Base-by-base conservation (phyloP, 352 stramenopile genomes). In the Elongisporangium undulatum region DNA sequence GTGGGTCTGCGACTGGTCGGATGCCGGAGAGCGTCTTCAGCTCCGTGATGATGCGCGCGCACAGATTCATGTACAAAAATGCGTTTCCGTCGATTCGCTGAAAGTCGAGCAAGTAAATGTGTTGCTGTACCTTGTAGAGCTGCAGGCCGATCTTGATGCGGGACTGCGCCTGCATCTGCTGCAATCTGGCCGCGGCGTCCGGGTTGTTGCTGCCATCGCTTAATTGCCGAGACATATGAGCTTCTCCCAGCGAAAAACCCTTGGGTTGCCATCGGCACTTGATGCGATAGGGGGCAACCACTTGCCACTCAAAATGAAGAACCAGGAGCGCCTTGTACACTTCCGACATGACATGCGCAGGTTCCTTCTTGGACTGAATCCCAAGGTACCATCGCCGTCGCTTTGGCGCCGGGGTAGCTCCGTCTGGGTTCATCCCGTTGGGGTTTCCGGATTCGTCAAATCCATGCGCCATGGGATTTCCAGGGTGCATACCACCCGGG, bases 1-100 rank as follows among this genome's bases (percentile, higher is more conserved):
- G 81, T 29, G 70, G 66, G 52, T 89, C 81, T 0, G 74, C 68
- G 4, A 85, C 63, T 29, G 84, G 79, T 49, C 85, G 80, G 49
- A 87, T 81, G 19, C 82, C 83, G 6, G 81, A 92, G 12, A 99
- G 81, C 19, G 94, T 98, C 83, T 99, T 99, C 34, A 99, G 84
- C 74, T 99, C 96, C 26, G 96, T 99, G 69, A 99, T 99, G 67
- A 99, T 99, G 51, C 97, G 97, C 23, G 96, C 97, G 73, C 96
- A 99, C 10, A 99, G 77, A 59, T 97, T 98, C 97, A 99, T 99
- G 79, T 99, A 99, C 41, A 92, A 98, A 75, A 99, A 99, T 53
- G 93, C 94, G 76, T 99, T 98, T 29, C 97, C 97, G 52, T 97
- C 89, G 49, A 96, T 72, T 38, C 87, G 85, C 64, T 99, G 96